Percentiles rank a stretch among this genome's conserved stretches.
Conservation (phyloP, 768 basidiomycete species). For the Hypsizygus marmoreus region DNA sequence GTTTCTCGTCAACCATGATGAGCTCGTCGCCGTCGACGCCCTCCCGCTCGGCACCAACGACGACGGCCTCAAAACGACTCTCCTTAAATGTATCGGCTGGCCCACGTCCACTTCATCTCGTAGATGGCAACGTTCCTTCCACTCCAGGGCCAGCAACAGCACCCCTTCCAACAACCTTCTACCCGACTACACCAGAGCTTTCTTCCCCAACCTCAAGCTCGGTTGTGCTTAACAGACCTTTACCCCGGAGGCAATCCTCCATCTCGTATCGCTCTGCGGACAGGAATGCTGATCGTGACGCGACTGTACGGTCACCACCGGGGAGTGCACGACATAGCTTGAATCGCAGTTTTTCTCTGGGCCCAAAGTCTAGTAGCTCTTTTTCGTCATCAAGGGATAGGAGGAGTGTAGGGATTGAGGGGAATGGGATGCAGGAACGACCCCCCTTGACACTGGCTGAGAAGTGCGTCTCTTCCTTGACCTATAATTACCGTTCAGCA, state of each 20-base stretch:
- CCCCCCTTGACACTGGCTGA: slow-evolving; percentile 68
- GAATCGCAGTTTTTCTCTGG: slow-evolving; percentile 22
- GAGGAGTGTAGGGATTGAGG: slow-evolving; percentile 26
- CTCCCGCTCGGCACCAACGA: slow-evolving; percentile 6
- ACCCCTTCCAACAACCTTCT: slow-evolving; percentile 16
- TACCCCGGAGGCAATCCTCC: slow-evolving; percentile 50
- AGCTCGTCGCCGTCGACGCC: slow-evolving; percentile 15
- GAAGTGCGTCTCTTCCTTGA: slow-evolving; percentile 49
- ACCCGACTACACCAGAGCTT: slow-evolving; percentile 14
- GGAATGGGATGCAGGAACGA: slow-evolving; percentile 23
- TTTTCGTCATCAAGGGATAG: slow-evolving; percentile 25
- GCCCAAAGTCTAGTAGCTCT: slow-evolving; percentile 12
- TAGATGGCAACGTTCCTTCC: slow-evolving; percentile 32
- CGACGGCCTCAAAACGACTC: slow-evolving; percentile 26
- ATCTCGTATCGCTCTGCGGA: slow-evolving; percentile 51
- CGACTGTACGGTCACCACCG: slow-evolving; percentile 16
- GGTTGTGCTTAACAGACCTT: slow-evolving; percentile 16
- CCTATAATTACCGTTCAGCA: slow-evolving; percentile 1
- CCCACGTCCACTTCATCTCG: slow-evolving; percentile 51
- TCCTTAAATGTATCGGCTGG: slow-evolving; percentile 32
- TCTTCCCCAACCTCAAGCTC: slow-evolving; percentile 26
- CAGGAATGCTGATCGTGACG: slow-evolving; percentile 20
- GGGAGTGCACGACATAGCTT: slow-evolving; percentile 15
- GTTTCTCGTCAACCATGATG: slow-evolving; percentile 8
- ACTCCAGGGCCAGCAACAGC: slow-evolving; percentile 17